Evolutionary conservation across 108 stramenopile species (phyloP).

Genomic region (Cyclotella kingstonii): DNA sequence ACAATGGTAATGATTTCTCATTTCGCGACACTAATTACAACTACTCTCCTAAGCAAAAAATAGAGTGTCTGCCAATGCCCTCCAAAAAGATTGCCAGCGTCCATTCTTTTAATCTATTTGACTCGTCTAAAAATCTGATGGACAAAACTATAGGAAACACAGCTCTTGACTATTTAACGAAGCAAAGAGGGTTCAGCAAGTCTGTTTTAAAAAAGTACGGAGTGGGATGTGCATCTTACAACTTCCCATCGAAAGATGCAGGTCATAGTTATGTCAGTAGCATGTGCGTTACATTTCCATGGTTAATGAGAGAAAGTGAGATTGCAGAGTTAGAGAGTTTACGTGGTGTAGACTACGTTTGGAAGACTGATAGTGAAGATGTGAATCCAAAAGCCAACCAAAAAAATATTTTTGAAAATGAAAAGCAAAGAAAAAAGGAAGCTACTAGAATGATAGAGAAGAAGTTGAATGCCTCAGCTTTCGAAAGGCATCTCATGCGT

Average conservation of each 20-base stretch:
- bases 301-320: conserved; percentile 76
- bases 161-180: conserved; percentile 57
- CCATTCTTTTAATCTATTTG: conserved; percentile 55
- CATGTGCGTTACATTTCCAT: conserved; percentile 91
- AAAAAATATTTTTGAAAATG: neutral
- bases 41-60: conserved; percentile 3
- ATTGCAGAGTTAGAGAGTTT: conserved; percentile 58
- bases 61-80: conserved; percentile 66
- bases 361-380: conserved; percentile 8
- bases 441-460: neutral
- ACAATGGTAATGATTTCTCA: conserved; percentile 4
- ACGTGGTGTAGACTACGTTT: conserved; percentile 37
- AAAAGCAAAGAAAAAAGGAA: conserved; percentile 1
- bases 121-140: conserved; percentile 13
- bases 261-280: conserved; percentile 38
- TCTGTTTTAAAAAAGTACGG: conserved; percentile 84
- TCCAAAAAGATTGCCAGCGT: conserved; percentile 41
- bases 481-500: conserved; percentile 25
- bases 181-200: conserved; percentile 60
- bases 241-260: conserved; percentile 54
- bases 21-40: conserved; percentile 14
- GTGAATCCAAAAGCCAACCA: neutral
- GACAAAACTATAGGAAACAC: conserved; percentile 21
- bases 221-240: conserved; percentile 78
- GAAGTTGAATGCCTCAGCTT: conserved; percentile 25